A percentile compares a stretch with the other conserved stretches of the same genome.
Evolutionary conservation across 2,329 filamentous ascomycete species (phyloP).

Genomic region (Talaromyces sp.): DNA sequence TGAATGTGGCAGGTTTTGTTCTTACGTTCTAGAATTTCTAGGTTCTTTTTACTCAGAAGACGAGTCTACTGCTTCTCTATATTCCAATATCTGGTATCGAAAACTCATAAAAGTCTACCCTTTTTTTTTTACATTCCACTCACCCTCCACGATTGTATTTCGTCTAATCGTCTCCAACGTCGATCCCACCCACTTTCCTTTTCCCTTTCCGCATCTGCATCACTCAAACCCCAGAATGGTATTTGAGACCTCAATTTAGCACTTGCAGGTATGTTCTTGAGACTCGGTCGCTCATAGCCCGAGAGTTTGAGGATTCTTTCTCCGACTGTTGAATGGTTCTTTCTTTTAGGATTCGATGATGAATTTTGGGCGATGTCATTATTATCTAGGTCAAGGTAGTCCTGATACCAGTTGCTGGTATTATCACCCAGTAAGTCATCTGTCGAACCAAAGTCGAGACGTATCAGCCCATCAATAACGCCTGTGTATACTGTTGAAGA

Average conservation of each 20-base stretch:
- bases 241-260: conserved; percentile 37
- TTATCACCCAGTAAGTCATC: conserved; percentile 37
- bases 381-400: conserved; percentile 28
- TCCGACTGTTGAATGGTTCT: background rate
- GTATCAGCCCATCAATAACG: conserved; percentile 41
- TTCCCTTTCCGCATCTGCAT: conserved; percentile 24
- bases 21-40: background rate
- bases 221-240: conserved; percentile 25
- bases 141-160: conserved; percentile 24
- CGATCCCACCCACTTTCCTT: conserved; percentile 37
- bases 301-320: conserved; percentile 37
- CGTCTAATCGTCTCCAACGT: conserved; percentile 34
- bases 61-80: background rate
- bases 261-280: conserved; percentile 29
- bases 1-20: background rate
- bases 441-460: conserved; percentile 44
- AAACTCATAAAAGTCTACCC: background rate
- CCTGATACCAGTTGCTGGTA: conserved; percentile 32
- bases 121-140: conserved; percentile 25
- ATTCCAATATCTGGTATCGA: background rate
- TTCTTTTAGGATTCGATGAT: conserved; percentile 20
- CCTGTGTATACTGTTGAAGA: conserved; percentile 48
- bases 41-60: background rate
- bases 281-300: conserved; percentile 44
- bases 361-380: background rate